Evolutionary conservation across 2,329 filamentous ascomycete genomes (phyloP), one percentile per base, ranked within the genome.

Genomic region (Colletotrichum destructivum): DNA sequence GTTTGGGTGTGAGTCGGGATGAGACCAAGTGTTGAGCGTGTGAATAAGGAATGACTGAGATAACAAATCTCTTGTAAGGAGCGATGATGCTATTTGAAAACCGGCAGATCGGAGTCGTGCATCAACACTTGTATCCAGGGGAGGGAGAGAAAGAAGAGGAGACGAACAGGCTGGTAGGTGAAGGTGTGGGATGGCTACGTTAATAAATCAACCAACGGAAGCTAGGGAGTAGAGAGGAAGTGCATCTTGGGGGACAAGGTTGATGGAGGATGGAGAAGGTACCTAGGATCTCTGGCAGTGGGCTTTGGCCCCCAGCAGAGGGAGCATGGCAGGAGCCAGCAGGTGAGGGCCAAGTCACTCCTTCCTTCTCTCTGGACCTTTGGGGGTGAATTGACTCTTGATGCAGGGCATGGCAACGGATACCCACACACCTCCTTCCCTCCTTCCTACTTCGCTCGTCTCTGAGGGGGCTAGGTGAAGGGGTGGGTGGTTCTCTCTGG

Each of bases 41-140:
- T 63, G 54, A 66, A 46, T 59, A 74, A 74, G 49, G 73, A 74
- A 73, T 63, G 73, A 64, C 69, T 73, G 60, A 44, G 65, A 67
- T 40, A 15, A 44, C 26, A 49, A 54, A n/a, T 40, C 65, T 44
- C 8, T 18, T 60, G 44, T 35, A 69, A 55, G 47, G 69, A 74
- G 59, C 44, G 67, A 61, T 56, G 65, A 69, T 71, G 71, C 66
- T 71, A 71, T 65, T 72, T 15, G 38, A 40, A 40, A 31, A 31
- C 70, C 67, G 35, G 67, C 61, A 62, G 38, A 49, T 66, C 51
- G 61, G 49, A 66, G 23, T 40, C 44, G 40, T 59, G 62, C 35
- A 47, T 65, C 49, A 62, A 72, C 61, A 62, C 62, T 71, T 56
- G 61, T 23, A 59, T n/a, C 51, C 66, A 49, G 26, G 11, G 66